Evolutionary conservation across 2,329 filamentous ascomycete genomes (phyloP).

Genomic region (Ophiostoma populinum): DNA sequence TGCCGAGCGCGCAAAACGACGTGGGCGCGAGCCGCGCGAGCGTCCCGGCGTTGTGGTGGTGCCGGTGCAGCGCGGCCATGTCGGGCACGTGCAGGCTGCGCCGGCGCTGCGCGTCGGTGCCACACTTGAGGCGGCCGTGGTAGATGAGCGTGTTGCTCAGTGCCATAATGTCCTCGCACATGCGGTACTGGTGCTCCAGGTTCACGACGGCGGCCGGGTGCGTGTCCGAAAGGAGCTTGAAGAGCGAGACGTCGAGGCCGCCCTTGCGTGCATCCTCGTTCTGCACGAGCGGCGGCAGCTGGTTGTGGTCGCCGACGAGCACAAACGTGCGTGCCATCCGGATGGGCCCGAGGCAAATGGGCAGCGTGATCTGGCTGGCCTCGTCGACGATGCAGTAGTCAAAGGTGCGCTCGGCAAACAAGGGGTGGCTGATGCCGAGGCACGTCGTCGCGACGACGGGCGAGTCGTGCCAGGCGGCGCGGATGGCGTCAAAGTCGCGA

Average conservation of each 20-base stretch:
- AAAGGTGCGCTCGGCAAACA: conserved; percentile 80
- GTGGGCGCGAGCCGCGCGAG: conserved; percentile 18
- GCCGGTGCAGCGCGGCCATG: conserved; percentile 39
- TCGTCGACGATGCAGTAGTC: conserved; percentile 99
- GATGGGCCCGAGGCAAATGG: conserved; percentile 83
- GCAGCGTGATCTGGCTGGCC: conserved; percentile 90
- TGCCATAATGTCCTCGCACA: conserved; percentile 94
- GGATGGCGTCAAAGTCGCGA: conserved; percentile 66
- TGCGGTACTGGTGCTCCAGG: conserved; percentile 90
- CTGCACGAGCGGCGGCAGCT: conserved; percentile 83
- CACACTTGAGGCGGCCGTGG: conserved; percentile 75
- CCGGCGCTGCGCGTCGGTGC: conserved; percentile 56
- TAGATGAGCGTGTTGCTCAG: conserved; percentile 91
- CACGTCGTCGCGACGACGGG: conserved; percentile 91
- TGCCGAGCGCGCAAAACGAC: conserved; percentile 30
- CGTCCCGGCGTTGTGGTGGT: conserved; percentile 29
- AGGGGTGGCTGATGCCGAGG: conserved; percentile 70
- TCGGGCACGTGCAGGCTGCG: conserved; percentile 52
- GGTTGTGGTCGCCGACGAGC: conserved; percentile 90
- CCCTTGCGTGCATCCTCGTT: conserved; percentile 76
- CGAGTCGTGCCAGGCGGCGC: conserved; percentile 66
- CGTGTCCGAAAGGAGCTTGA: conserved; percentile 79
- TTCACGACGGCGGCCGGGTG: conserved; percentile 81
- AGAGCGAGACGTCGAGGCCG: conserved; percentile 81
- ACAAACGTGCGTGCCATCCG: conserved; percentile 87